phyloP scores from a whole-genome alignment of 176 grass and related monocot genomes.

The Lolium multiflorum region DNA sequence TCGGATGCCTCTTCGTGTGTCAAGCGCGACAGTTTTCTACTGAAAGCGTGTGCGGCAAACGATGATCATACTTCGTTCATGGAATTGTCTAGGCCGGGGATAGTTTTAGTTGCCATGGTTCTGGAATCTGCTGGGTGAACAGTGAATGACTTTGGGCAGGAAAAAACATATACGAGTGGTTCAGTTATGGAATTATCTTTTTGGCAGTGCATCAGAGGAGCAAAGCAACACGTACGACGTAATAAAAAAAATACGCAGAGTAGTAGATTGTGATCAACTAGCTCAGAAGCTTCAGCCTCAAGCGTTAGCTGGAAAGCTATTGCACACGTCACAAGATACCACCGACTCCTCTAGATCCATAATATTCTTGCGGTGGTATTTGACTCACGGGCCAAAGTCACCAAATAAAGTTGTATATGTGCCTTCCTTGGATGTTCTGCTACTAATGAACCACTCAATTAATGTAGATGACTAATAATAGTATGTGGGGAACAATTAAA shows the following conservation, averaged over 20 bases:
- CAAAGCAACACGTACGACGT: not conserved
- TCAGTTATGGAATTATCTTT: not conserved
- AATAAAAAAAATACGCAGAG: not conserved
- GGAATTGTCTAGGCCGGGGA: not conserved
- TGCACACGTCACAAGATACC: not conserved
- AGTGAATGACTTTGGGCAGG: not conserved
- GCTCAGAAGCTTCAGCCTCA: not conserved
- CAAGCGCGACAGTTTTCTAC: not conserved
- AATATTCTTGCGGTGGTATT: not conserved
- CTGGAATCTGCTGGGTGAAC: slow-evolving; percentile 5
- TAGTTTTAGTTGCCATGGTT: not conserved
- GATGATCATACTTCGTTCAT: not conserved
- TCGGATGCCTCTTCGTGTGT: not conserved
- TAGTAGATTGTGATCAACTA: not conserved
- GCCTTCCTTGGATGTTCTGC: not conserved
- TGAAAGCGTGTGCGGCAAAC: not conserved
- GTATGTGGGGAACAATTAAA: not conserved
- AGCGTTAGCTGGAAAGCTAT: not conserved
- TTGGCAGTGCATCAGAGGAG: not conserved
- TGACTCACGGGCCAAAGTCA: not conserved
- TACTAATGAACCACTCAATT: not conserved
- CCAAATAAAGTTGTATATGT: not conserved
- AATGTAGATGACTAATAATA: not conserved
- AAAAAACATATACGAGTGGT: slow-evolving; percentile 15
- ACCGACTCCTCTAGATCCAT: not conserved